phyloP scores from a whole-genome alignment of 2,329 filamentous ascomycete genomes.

The Samsoniella hepiali region DNA sequence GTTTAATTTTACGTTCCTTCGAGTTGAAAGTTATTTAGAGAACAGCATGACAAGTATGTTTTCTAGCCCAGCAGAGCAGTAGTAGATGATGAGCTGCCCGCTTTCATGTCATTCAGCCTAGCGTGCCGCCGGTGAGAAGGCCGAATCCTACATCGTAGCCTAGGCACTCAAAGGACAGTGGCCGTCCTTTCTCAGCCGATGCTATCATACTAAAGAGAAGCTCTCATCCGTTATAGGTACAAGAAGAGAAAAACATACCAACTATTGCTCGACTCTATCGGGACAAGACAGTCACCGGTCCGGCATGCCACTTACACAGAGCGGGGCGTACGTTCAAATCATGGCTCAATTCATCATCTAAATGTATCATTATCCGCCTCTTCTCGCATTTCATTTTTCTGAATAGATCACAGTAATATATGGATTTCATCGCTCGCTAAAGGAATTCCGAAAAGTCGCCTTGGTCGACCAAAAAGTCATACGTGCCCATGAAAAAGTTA shows the following conservation, averaged over 20 bases:
- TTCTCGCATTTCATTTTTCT: no score
- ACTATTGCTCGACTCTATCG: neutral
- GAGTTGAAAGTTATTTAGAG: no score
- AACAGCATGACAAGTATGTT: neutral
- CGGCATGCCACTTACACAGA: neutral
- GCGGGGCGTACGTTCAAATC: neutral
- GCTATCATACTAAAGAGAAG: no score
- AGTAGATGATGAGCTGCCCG: neutral
- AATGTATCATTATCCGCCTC: no score
- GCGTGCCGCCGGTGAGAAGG: conserved; percentile 2
- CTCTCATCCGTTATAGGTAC: neutral
- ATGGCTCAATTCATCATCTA: no score
- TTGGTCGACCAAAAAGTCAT: conserved; percentile 15
- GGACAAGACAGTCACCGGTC: neutral
- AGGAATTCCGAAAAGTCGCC: conserved; percentile 8
- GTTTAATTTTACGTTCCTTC: no score
- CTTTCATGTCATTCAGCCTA: neutral
- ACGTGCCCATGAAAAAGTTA: conserved; percentile 17
- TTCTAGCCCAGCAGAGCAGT: neutral
- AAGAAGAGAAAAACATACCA: neutral
- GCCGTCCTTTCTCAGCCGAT: no score
- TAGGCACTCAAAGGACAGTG: no score
- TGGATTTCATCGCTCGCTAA: neutral
- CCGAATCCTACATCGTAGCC: neutral
- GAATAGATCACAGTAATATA: neutral